Conservation (phyloP, 306 rosid genomes). For the Rosa chinensis region DNA sequence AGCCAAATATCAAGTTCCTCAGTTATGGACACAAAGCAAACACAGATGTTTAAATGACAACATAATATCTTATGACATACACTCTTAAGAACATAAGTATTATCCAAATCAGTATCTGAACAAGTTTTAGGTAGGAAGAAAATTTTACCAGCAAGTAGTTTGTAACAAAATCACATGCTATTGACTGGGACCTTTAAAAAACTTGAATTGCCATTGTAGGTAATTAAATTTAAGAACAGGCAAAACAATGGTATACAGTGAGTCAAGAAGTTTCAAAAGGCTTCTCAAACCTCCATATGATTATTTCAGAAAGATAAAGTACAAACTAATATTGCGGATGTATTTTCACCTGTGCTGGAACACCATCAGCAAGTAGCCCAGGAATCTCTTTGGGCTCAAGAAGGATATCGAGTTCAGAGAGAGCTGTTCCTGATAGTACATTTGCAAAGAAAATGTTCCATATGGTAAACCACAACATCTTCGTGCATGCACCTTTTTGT, state of each 20-base stretch:
- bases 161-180: not conserved
- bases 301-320: not conserved
- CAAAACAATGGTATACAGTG: not conserved
- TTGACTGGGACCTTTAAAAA: not conserved
- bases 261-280: conserved; percentile 5
- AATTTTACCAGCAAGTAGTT: not conserved
- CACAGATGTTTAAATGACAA: not conserved
- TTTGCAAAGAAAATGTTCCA: conserved; percentile 95
- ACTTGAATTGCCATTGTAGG: not conserved
- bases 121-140: not conserved
- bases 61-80: not conserved
- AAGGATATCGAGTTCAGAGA: conserved; percentile 55
- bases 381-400: conserved; percentile 83
- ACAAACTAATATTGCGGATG: conserved; percentile 3
- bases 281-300: not conserved
- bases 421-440: conserved; percentile 76
- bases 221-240: not conserved
- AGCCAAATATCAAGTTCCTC: not conserved
- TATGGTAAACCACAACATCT: conserved; percentile 71
- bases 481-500: conserved; percentile 66
- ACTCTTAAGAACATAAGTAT: not conserved
- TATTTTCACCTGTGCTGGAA: conserved; percentile 75
- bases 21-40: not conserved
- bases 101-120: not conserved
- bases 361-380: conserved; percentile 69